Conservation (phyloP, 148 eudicot genomes). For the Silene uniflora region DNA sequence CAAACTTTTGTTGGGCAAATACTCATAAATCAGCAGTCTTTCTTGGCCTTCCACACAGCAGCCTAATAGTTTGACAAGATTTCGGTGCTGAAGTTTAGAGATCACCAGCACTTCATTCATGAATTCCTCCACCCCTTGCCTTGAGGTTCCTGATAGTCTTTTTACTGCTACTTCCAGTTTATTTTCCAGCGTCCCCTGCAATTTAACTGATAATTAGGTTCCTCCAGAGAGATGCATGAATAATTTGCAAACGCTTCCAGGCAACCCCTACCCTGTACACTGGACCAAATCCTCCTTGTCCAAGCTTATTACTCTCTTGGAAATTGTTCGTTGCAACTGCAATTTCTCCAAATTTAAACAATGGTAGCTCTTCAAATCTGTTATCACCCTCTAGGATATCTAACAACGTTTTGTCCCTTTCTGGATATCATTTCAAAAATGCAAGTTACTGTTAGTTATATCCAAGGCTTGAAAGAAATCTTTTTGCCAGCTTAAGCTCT, state of each 20-base stretch:
- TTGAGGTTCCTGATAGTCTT: slow-evolving; percentile 50
- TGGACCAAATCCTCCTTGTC: slow-evolving; percentile 42
- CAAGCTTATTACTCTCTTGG: slow-evolving; percentile 28
- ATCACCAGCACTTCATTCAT: slow-evolving; percentile 49
- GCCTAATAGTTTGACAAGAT: slow-evolving; percentile 48
- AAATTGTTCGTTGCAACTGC: slow-evolving; percentile 32
- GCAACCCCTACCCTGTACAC: slow-evolving; percentile 31
- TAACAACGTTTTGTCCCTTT: background rate
- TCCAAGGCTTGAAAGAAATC: background rate
- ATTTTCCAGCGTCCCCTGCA: slow-evolving; percentile 38
- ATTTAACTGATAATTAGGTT: background rate
- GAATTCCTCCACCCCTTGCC: slow-evolving; percentile 48
- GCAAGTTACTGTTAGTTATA: slow-evolving; percentile 8
- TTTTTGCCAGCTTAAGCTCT: background rate
- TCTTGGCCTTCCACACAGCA: slow-evolving; percentile 48
- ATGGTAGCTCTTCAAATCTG: slow-evolving; percentile 24
- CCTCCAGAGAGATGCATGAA: background rate
- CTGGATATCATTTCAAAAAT: background rate
- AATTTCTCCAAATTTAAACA: slow-evolving; percentile 25
- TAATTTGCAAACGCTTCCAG: background rate
- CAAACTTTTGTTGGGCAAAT: slow-evolving; percentile 52
- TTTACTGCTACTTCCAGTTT: slow-evolving; percentile 49
- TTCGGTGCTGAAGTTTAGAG: slow-evolving; percentile 55
- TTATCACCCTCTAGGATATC: slow-evolving; percentile 9
- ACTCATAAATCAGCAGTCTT: slow-evolving; percentile 45